Percentiles rank a stretch among this genome's conserved stretches.
Evolutionary conservation across 2,329 filamentous ascomycete genomes (phyloP).

Genomic region (Fusarium annulatum): DNA sequence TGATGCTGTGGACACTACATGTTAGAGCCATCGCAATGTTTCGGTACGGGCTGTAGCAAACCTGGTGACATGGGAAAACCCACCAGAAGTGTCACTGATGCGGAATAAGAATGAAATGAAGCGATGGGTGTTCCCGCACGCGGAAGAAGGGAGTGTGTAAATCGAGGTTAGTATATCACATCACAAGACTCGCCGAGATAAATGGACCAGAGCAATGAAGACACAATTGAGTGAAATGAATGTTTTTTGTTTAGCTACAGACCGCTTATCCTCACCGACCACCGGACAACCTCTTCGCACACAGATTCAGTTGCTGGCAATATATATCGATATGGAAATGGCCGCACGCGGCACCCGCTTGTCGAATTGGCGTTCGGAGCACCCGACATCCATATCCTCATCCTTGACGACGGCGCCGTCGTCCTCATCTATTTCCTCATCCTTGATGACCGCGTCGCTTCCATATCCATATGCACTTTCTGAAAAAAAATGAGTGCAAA

Average conservation of each 20-base stretch:
- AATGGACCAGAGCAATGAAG: not conserved
- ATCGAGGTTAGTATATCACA: not conserved
- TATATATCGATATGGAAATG: not conserved
- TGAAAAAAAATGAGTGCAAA: not conserved
- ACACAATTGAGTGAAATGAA: not conserved
- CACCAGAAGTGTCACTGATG: too few relatives aligned
- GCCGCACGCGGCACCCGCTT: not conserved
- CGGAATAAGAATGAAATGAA: not conserved
- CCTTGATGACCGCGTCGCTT: not conserved
- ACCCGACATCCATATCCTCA: not conserved
- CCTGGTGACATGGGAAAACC: rapidly evolving
- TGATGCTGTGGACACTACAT: not conserved
- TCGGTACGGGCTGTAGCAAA: rapidly evolving
- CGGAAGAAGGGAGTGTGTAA: not conserved
- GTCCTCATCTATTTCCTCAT: too few relatives aligned
- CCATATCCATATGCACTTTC: not conserved
- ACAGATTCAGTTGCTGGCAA: not conserved
- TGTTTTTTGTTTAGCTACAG: not conserved
- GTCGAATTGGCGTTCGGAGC: not conserved
- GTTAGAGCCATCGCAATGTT: not conserved
- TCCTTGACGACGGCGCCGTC: too few relatives aligned
- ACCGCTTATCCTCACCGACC: not conserved
- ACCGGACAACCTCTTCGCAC: not conserved
- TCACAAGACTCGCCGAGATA: not conserved
- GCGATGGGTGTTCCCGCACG: rapidly evolving